These are phyloP conservation scores for Zasmidium citrigriseum DNA, from an alignment of 2,329 filamentous ascomycete genomes.

Conservation along the genomic window DNA sequence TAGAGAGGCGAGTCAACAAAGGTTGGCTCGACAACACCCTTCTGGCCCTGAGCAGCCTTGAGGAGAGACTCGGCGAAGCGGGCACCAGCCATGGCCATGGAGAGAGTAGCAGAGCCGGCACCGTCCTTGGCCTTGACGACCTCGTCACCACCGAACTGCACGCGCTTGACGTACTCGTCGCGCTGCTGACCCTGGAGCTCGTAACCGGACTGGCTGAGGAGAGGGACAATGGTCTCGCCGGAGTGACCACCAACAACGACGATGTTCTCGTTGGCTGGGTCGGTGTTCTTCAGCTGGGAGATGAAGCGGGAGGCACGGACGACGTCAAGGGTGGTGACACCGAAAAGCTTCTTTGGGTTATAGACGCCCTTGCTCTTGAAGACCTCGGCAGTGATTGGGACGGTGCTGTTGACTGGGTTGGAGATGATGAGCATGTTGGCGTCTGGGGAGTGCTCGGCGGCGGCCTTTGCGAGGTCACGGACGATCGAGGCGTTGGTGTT, in stretches of 20 bases:
- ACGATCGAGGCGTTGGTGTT: constrained; percentile 99
- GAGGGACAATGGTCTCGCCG: constrained; percentile 95
- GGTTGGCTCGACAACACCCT: constrained; percentile 91
- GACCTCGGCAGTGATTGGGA: constrained; percentile 95
- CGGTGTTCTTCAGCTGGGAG: constrained; percentile 85
- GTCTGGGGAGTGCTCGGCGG: constrained; percentile 82
- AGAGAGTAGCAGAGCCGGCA: constrained; percentile 93
- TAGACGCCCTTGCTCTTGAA: constrained; percentile 95
- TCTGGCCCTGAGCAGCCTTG: constrained; percentile 88
- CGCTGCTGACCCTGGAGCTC: constrained; percentile 76
- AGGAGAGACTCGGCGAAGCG: constrained; percentile 87
- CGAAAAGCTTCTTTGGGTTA: constrained; percentile 98
- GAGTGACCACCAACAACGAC: constrained; percentile 96
- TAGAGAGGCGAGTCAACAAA: constrained; percentile 96
- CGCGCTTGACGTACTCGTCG: constrained; percentile 81
- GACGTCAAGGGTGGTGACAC: constrained; percentile 98
- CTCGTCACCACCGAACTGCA: constrained; percentile 99
- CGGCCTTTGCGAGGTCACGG: constrained; percentile 94
- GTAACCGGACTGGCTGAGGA: constrained; percentile 93
- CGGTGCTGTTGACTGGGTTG: constrained; percentile 99
- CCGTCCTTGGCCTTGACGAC: constrained; percentile 99
- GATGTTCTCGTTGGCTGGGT: constrained; percentile 92
- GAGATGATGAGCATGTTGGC: constrained; percentile 97
- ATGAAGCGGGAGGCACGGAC: constrained; percentile 98
- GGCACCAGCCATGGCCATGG: constrained; percentile 95